Base-by-base conservation (phyloP, 805 yeast genomes). In the Myxozyma sirexii region DNA sequence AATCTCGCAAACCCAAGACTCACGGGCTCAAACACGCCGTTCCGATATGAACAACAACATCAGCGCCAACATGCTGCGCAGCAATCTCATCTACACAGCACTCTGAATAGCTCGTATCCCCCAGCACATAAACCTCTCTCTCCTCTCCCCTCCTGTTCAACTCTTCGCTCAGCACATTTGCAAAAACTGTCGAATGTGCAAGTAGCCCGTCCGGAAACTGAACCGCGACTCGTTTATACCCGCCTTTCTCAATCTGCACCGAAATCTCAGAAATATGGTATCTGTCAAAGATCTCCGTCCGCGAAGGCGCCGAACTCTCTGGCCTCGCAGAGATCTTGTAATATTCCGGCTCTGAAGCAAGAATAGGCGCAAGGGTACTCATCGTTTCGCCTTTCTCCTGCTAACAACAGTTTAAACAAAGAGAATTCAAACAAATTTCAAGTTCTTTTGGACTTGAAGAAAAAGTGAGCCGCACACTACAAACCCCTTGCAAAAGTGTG, bases 21-120 rank as follows among this genome's bases (percentile, higher is more conserved):
- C n/a, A 60, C 0, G 91, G 87, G 67, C 87, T 91, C 70, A 94
- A 74, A 73, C 99, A 94, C 0, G 98, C 93, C 70, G 90, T 96
- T 1, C 99, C 99, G 73, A 92, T 90, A 74, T 94, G 99, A 1
- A 92, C 84, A 29, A 94, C 90, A 3, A 88, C 74, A 64, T 93
- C 97, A 5, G 94, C 91, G 5, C 77, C 71, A 15, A 93, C 96
- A 72, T 94, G 99, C 70, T 88, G 92, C 0, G 97, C 96, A 0
- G 99, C 98, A 27, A 93, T 96, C 70, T 92, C 97, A 72, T 94
- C 99, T 10, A 93, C 87, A 75, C 99, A 94, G 73, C 99, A 94
- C 0, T 97, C 80, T 29, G 97, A 89, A 69, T 94, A 94, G 0
- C 97, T 90, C 0, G 99, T 93, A 70, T 94, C 99, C 0, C 98